Conservation (phyloP, 495 filamentous ascomycete genomes). For the Daldinia caldariorum region DNA sequence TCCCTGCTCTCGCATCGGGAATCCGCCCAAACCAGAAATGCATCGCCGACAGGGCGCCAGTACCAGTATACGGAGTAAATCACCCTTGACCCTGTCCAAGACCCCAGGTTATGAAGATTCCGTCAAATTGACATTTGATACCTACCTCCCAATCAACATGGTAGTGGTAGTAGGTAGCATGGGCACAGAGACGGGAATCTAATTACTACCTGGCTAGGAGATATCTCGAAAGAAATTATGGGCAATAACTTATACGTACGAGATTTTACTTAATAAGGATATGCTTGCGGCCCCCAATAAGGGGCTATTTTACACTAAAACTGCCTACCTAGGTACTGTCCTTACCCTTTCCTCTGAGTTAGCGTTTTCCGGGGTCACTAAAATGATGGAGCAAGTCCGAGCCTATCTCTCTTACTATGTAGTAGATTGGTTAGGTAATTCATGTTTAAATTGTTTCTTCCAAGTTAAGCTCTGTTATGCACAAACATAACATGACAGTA, state of each 20-base stretch:
- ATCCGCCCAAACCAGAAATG: conserved; percentile 28
- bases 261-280: conserved; percentile 3
- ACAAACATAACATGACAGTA: neutral
- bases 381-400: neutral
- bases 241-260: neutral
- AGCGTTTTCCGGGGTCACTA: conserved; percentile 1
- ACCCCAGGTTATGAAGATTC: conserved; percentile 23
- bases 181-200: conserved; percentile 14
- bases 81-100: conserved; percentile 12
- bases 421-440: neutral
- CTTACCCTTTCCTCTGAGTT: neutral
- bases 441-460: neutral
- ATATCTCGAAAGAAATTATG: conserved; percentile 16
- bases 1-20: conserved; percentile 33
- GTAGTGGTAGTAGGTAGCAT: too few species aligned
- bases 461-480: neutral
- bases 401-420: neutral
- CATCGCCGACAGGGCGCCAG: conserved; percentile 15
- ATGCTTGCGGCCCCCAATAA: neutral
- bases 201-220: conserved; percentile 29
- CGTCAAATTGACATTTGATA: neutral
- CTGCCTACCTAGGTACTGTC: too few species aligned
- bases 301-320: neutral
- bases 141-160: conserved; percentile 5
- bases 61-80: conserved; percentile 17